phyloP scores from a whole-genome alignment of 148 eudicot species.

The Vaccinium macrocarpon region DNA sequence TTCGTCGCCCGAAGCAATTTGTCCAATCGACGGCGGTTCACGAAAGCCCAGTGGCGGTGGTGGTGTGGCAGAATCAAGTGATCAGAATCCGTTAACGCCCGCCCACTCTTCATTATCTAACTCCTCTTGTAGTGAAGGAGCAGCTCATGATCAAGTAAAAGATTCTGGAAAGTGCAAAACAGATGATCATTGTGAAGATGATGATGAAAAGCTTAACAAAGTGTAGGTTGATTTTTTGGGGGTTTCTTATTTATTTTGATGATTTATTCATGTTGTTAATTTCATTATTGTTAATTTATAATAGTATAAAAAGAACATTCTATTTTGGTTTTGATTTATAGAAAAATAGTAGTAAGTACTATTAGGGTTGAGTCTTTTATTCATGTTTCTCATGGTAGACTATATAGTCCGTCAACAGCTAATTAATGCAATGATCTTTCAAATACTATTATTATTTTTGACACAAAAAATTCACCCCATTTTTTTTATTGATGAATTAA shows the following conservation, averaged over 20 bases:
- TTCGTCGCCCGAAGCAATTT: constrained; percentile 18
- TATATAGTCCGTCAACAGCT: not conserved
- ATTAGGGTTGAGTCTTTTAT: not conserved
- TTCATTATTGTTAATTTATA: not conserved
- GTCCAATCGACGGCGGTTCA: not conserved
- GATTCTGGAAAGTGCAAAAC: constrained; percentile 12
- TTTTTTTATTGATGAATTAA: too few species aligned
- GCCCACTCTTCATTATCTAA: not conserved
- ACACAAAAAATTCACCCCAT: too few species aligned
- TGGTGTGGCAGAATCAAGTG: not conserved
- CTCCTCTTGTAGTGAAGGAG: constrained; percentile 1
- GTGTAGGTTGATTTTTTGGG: not conserved
- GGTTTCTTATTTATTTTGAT: not conserved
- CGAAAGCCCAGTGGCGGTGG: not conserved
- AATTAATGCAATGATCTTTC: too few species aligned
- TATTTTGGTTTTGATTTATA: not conserved
- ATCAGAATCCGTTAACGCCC: constrained; percentile 1
- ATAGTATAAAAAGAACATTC: not conserved
- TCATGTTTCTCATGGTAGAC: not conserved
- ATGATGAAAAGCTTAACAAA: constrained; percentile 10
- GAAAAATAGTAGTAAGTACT: not conserved
- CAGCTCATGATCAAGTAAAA: not conserved
- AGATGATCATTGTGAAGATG: not conserved
- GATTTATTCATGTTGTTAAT: not conserved
- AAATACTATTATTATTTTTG: too few species aligned